Evolutionary conservation across 306 rosid species (phyloP).

Genomic region (Calophaca sinica): DNA sequence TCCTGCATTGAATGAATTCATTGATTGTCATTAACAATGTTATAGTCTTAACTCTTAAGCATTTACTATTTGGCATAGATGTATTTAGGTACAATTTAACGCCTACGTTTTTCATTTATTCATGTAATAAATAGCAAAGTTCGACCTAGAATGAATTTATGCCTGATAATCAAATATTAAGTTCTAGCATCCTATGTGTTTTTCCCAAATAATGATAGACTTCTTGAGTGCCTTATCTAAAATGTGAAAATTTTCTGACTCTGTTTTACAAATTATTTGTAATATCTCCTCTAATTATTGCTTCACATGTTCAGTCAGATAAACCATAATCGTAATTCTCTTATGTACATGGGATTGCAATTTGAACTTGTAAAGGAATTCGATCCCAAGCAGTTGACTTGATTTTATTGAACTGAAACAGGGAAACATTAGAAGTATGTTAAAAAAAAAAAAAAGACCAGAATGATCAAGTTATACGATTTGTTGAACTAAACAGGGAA

Average conservation of each 20-base stretch:
- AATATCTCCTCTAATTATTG: slow-evolving; percentile 8
- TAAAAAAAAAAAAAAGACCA: slow-evolving; percentile 8
- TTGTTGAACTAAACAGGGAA: background rate
- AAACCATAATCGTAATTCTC: slow-evolving; percentile 3
- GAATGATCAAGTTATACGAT: slow-evolving; percentile 31
- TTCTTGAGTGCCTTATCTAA: slow-evolving; percentile 35
- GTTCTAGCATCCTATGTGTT: slow-evolving; percentile 31
- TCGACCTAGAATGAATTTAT: slow-evolving; percentile 8
- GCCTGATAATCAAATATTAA: slow-evolving; percentile 13
- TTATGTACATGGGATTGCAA: slow-evolving; percentile 16
- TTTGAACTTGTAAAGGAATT: slow-evolving; percentile 25
- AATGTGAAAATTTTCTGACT: slow-evolving; percentile 10
- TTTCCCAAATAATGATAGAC: slow-evolving; percentile 23
- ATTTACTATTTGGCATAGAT: slow-evolving; percentile 24
- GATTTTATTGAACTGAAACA: slow-evolving; percentile 19
- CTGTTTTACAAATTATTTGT: background rate
- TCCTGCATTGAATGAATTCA: slow-evolving; percentile 33
- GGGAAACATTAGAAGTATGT: background rate
- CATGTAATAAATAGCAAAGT: slow-evolving; percentile 1
- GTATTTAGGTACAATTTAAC: slow-evolving; percentile 17
- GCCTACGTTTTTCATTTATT: slow-evolving; percentile 8
- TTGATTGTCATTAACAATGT: slow-evolving; percentile 33
- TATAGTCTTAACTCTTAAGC: slow-evolving; percentile 1
- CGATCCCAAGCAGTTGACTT: background rate
- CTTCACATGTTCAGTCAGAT: slow-evolving; percentile 35